Evolutionary conservation across 1,139 yeast species (phyloP).

Genomic region (Yamadazyma atlantica): DNA sequence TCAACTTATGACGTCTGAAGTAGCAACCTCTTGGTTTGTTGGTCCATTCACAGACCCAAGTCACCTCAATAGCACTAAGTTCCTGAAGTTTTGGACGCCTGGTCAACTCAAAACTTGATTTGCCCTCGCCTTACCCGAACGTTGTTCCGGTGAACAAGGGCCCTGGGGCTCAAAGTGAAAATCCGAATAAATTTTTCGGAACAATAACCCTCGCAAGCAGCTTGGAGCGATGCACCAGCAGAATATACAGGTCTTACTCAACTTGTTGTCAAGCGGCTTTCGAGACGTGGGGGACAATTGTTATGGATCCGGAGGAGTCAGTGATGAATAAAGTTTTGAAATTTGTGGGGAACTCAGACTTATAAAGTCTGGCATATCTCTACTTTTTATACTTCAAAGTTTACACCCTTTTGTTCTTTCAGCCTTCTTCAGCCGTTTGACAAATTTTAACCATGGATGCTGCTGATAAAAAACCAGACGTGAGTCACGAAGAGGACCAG

Average conservation of each 20-base stretch:
- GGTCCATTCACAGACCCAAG: too few relatives aligned
- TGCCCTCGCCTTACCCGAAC: too few relatives aligned
- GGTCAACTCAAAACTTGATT: too few relatives aligned
- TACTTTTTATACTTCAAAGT: too few relatives aligned
- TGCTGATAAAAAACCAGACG: conserved; percentile 6
- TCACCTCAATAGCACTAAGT: too few relatives aligned
- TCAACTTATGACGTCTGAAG: too few relatives aligned
- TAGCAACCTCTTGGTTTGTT: too few relatives aligned
- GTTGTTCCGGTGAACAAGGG: too few relatives aligned
- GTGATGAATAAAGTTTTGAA: neutral
- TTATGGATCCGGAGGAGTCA: neutral
- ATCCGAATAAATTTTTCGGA: too few relatives aligned
- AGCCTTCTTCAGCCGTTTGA: neutral
- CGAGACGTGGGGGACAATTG: neutral
- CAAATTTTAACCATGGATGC: neutral
- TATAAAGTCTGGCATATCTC: neutral
- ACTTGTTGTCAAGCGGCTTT: neutral
- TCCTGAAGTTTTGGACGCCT: too few relatives aligned
- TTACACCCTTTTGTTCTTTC: neutral
- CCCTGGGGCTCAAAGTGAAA: too few relatives aligned
- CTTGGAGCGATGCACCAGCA: neutral
- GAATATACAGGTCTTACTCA: neutral
- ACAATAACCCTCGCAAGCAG: too few relatives aligned
- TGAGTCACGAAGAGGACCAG: conserved; percentile 7
- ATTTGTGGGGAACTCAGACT: neutral